A percentile compares a stretch with the other conserved stretches of the same genome.
Evolutionary conservation across 108 stramenopile genomes (phyloP).

Genomic region (Schizochytrium sp.): DNA sequence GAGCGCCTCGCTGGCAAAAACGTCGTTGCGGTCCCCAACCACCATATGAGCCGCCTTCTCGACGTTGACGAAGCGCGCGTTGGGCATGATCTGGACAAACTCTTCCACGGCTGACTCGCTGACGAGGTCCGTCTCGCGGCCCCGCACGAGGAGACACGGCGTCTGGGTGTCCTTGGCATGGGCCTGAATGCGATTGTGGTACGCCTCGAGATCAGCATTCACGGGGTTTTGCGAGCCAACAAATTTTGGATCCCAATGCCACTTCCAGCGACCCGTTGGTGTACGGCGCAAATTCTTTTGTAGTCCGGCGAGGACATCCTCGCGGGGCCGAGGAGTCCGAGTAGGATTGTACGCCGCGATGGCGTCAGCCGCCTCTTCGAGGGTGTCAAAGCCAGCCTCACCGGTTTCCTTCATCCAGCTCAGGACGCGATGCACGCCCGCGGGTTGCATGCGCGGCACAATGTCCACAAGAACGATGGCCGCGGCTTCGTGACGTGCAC

Average conservation of each 20-base stretch:
- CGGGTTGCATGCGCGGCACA: background rate
- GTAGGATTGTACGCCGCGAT: background rate
- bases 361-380: background rate
- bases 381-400: background rate
- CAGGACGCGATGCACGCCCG: background rate
- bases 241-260: conserved; percentile 3
- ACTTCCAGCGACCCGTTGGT: background rate
- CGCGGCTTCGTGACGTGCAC: background rate
- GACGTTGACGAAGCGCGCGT: conserved; percentile 11
- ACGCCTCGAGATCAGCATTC: background rate
- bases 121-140: background rate
- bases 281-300: background rate
- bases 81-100: background rate
- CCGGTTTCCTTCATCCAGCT: conserved; percentile 8
- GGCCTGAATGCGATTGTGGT: background rate
- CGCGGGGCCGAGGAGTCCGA: background rate
- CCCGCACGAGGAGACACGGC: background rate
- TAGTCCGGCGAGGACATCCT: background rate
- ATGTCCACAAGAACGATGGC: background rate
- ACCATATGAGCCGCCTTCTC: conserved; percentile 11
- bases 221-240: background rate
- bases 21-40: background rate
- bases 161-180: background rate
- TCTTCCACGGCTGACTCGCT: background rate
- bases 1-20: background rate